Base-by-base conservation (phyloP, 495 filamentous ascomycete species). In the Delitschia confertaspora region DNA sequence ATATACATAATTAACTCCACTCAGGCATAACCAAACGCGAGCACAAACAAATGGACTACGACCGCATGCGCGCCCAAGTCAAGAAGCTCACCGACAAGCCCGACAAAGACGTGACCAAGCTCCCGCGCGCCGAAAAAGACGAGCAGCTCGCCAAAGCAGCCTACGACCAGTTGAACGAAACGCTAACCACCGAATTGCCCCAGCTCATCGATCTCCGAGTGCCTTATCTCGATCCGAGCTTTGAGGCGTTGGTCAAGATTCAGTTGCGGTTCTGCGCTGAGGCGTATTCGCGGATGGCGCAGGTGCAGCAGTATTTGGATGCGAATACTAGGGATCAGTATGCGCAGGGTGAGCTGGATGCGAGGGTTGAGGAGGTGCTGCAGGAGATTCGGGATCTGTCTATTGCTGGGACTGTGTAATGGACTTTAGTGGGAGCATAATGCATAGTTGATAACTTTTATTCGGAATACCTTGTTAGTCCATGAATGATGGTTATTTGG, bases 301-400 rank as follows among this genome's bases (percentile, higher is more conserved):
- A 98, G 69, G 91, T 98, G 47, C 91, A 98, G 68, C 93, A 98
- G 65, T 98, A 95, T 64, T 73, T 98, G 32, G 91, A 96, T 63
- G 80, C 88, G n/a, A 85, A 91, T 60, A 96, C 88, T 32, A 73
- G 91, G 40, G 91, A 98, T 44, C 86, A 94, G 66, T 98, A 98
- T 65, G 91, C 91, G 11, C 79, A 85, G 50, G 91, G 91, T 26
- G 82, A 95, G 55, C 65, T 98, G 54, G 91, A 98, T 63, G 84
- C 76, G 49, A 68, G 85, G 51, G 91, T 98, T 26, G 91, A 98
- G 69, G 82, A 95, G 67, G 91, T 96, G 43, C 56, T 98, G 64
- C 88, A 95, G 61, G 87, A 96, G 70, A 96, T 98, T 65, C 72
- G 91, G 56, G 89, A 95, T 64, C 64, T 98, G 66, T 95, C 88